phyloP scores from a whole-genome alignment of 345 rosid genomes.

The Alliaria petiolata region DNA sequence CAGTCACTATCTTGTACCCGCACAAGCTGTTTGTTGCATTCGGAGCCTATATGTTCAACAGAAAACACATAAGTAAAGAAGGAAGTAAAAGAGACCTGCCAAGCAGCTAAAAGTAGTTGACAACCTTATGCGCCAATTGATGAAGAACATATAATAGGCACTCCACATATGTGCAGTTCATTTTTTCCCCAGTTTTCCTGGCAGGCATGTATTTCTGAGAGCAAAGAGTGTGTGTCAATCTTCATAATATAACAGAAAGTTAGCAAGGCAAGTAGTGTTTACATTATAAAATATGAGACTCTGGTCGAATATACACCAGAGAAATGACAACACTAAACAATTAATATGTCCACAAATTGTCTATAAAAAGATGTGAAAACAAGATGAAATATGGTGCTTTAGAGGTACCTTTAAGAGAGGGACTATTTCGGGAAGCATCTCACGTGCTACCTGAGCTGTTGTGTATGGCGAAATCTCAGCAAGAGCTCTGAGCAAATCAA shows the following conservation, averaged over 20 bases:
- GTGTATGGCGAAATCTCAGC: constrained; percentile 84
- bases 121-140: constrained; percentile 84
- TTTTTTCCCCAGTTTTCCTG: constrained; percentile 77
- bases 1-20: constrained; percentile 94
- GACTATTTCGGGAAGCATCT: constrained; percentile 77
- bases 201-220: constrained; percentile 86
- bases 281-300: background rate
- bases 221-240: constrained; percentile 6
- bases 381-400: background rate
- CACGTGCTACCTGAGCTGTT: constrained; percentile 73
- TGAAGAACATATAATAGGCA: constrained; percentile 78
- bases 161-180: constrained; percentile 84
- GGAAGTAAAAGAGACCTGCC: background rate
- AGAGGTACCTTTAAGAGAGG: constrained; percentile 65
- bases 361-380: background rate
- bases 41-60: constrained; percentile 59
- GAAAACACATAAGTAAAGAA: constrained; percentile 24
- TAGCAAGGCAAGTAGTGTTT: background rate
- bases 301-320: background rate
- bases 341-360: background rate
- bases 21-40: constrained; percentile 92
- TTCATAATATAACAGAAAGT: background rate
- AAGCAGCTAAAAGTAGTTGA: background rate
- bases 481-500: constrained; percentile 77
- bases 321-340: background rate